Percentiles rank a stretch among this genome's conserved stretches.
phyloP scores from a whole-genome alignment of 805 yeast species.

The Nakazawaea sp. region DNA sequence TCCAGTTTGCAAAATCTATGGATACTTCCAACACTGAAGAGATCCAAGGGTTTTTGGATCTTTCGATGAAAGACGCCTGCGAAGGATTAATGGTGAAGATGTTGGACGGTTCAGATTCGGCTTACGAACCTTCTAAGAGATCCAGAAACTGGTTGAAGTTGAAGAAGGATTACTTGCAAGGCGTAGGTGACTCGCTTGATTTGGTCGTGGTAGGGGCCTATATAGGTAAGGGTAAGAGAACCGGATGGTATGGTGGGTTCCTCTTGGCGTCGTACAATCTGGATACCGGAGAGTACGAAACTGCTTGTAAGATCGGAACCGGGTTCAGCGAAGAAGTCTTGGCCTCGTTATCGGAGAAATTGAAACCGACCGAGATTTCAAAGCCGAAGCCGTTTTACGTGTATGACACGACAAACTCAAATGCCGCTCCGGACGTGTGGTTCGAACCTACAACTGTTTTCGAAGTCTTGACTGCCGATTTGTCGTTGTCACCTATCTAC shows the following conservation, averaged over 20 bases:
- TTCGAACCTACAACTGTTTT: conserved; percentile 79
- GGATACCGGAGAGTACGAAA: conserved; percentile 88
- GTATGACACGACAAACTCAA: conserved; percentile 52
- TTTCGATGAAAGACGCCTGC: conserved; percentile 82
- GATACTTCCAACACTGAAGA: conserved; percentile 68
- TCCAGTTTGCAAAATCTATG: conserved; percentile 70
- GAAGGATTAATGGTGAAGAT: conserved; percentile 96
- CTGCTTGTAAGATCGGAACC: conserved; percentile 95
- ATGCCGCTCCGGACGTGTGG: conserved; percentile 89
- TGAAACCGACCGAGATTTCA: conserved; percentile 60
- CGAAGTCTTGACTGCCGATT: conserved; percentile 88
- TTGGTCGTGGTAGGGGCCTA: conserved; percentile 92
- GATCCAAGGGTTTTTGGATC: conserved; percentile 78
- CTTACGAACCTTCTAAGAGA: conserved; percentile 91
- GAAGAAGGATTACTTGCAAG: conserved; percentile 90
- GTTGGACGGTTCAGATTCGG: conserved; percentile 72
- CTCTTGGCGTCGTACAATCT: conserved; percentile 83
- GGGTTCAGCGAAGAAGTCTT: conserved; percentile 89
- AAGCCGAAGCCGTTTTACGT: conserved; percentile 63
- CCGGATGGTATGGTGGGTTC: conserved; percentile 94
- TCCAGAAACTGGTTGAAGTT: conserved; percentile 93
- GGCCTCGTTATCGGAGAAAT: conserved; percentile 45
- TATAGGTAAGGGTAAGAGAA: conserved; percentile 88
- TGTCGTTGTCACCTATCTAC: conserved; percentile 82
- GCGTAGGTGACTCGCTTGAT: conserved; percentile 94